Evolutionary conservation across 257 asterid species (phyloP).

Genomic region (Nemophila menziesii): DNA sequence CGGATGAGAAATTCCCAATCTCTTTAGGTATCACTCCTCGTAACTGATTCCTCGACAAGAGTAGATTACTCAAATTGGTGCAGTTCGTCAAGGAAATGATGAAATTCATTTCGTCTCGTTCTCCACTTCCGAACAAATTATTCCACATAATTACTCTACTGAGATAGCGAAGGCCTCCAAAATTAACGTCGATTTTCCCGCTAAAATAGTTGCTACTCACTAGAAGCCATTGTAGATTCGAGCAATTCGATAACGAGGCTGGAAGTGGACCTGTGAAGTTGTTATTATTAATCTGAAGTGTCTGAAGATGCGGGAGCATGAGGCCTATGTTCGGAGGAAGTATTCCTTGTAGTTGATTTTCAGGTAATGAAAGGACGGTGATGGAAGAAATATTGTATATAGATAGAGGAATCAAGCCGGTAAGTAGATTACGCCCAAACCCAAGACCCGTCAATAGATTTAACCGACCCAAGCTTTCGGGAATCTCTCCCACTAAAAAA

Average conservation of each 20-base stretch:
- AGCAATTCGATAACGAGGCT: conserved; percentile 7
- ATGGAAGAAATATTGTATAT: neutral
- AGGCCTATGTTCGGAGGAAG: neutral
- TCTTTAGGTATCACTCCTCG: conserved; percentile 5
- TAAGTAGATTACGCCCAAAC: neutral
- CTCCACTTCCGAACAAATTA: neutral
- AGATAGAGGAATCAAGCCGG: neutral
- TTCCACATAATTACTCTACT: neutral
- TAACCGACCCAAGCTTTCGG: neutral
- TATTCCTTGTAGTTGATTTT: neutral
- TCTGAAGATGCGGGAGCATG: neutral
- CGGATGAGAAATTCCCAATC: conserved; percentile 8
- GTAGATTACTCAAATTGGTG: too few species aligned
- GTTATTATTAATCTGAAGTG: neutral
- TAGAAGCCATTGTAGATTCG: neutral
- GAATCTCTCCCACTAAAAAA: neutral
- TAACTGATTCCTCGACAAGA: neutral
- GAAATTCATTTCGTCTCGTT: neutral
- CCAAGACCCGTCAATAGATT: neutral
- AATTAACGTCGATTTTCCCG: neutral
- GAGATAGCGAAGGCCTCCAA: conserved; percentile 1
- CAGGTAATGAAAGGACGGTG: neutral
- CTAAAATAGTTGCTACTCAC: neutral
- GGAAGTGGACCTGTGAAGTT: conserved; percentile 9
- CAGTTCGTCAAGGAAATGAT: neutral